Conservation (phyloP, 2,329 filamentous ascomycete genomes). For the Alternaria triticina region DNA sequence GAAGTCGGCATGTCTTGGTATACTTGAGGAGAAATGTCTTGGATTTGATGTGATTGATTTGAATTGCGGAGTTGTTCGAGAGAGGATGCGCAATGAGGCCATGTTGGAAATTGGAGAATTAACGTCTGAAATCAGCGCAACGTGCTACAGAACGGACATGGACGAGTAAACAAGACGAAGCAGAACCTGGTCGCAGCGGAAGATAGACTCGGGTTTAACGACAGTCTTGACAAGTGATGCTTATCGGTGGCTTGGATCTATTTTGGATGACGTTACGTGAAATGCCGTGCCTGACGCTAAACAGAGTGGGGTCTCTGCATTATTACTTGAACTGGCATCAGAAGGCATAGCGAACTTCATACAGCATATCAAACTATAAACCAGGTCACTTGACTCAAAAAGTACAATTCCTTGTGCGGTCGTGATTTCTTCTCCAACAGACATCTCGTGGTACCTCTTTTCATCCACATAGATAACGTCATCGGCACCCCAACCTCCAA, state of each 20-base stretch:
- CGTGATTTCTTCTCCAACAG: neutral
- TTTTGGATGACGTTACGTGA: constrained; percentile 10
- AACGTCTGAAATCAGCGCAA: neutral
- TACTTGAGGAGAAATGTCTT: constrained; percentile 34
- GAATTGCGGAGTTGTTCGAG: neutral
- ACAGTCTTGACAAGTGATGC: neutral
- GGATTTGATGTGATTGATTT: neutral
- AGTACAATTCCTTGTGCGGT: neutral
- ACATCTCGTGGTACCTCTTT: neutral
- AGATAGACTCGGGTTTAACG: neutral
- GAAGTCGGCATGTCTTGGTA: constrained; percentile 60
- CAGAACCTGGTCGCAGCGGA: neutral
- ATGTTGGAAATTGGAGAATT: constrained; percentile 5
- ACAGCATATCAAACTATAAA: neutral
- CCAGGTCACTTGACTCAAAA: neutral
- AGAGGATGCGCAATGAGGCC: constrained; percentile 17
- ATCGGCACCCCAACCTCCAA: constrained; percentile 1
- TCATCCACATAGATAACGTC: neutral
- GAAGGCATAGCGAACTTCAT: neutral
- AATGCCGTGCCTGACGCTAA: constrained; percentile 12
- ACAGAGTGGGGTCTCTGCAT: neutral
- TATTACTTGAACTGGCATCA: neutral
- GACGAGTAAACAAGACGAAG: neutral
- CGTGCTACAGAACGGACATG: neutral
- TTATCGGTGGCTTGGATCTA: constrained; percentile 1